These are phyloP conservation scores for Nicotiana rustica DNA, from an alignment of 305 asterid genomes.

Conservation along the genomic window DNA sequence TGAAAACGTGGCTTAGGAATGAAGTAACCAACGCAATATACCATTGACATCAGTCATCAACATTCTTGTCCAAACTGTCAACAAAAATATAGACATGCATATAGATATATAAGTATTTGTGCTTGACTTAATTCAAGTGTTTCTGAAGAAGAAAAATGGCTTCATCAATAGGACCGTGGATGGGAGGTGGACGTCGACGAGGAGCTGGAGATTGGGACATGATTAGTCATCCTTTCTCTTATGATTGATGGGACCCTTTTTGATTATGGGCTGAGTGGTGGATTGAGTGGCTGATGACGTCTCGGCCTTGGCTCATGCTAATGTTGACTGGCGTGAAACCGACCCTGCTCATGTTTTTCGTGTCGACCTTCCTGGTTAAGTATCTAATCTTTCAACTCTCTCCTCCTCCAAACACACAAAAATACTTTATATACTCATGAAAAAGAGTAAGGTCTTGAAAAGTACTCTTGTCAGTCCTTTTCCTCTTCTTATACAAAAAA, in stretches of 20 bases:
- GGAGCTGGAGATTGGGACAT: neutral
- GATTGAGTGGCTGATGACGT: constrained; percentile 24
- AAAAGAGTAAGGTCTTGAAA: neutral
- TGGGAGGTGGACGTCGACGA: neutral
- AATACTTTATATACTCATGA: neutral
- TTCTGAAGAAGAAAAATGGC: neutral
- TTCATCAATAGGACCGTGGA: constrained; percentile 2
- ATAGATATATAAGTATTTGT: no score
- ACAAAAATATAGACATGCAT: no score
- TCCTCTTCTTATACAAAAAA: neutral
- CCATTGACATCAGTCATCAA: neutral
- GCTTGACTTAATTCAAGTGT: no score
- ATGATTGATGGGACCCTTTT: constrained; percentile 44
- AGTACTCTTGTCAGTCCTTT: constrained; percentile 33
- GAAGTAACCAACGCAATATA: neutral
- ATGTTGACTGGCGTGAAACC: constrained; percentile 38
- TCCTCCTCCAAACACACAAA: neutral
- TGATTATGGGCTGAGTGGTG: constrained; percentile 19
- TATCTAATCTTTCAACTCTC: neutral
- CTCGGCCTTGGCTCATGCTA: constrained; percentile 44
- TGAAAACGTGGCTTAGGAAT: neutral
- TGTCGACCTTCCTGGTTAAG: constrained; percentile 46
- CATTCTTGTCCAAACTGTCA: no score
- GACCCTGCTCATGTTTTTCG: neutral
- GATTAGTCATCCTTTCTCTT: constrained; percentile 17